These are phyloP conservation scores for Apiotrichum veenhuisii DNA, from an alignment of 1,284 basidiomycete species.

Conservation along the genomic window DNA sequence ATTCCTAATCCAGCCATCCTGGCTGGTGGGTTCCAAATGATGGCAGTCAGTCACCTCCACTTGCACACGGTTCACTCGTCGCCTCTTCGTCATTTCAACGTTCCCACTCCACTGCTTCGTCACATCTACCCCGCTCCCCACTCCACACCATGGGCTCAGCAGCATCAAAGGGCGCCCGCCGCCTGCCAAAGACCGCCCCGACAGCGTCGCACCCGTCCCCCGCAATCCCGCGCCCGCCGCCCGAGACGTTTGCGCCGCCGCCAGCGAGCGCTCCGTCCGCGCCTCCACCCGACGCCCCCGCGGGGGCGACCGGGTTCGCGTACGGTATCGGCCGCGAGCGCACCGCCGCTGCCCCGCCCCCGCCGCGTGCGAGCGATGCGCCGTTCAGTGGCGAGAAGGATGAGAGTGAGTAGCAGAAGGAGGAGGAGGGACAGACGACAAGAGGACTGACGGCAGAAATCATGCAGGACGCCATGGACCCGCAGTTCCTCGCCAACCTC, in stretches of 20 bases:
- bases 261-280: not conserved
- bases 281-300: too few species aligned
- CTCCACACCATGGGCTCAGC: conserved; percentile 60
- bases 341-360: not conserved
- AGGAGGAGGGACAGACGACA: too few species aligned
- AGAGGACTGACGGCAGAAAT: conserved; percentile 55
- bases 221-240: conserved; percentile 4
- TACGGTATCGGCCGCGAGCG: conserved; percentile 5
- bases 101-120: not conserved
- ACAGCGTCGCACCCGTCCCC: conserved; percentile 5
- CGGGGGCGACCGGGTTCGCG: not conserved
- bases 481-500: conserved; percentile 70
- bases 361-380: not conserved
- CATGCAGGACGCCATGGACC: conserved; percentile 65
- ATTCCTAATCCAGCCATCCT: not conserved
- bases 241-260: conserved; percentile 11
- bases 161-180: conserved; percentile 64
- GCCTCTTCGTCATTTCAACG: not conserved
- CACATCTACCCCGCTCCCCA: not conserved
- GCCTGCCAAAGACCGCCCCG: conserved; percentile 56
- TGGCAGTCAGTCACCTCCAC: not conserved
- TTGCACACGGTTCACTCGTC: not conserved
- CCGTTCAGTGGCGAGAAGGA: conserved; percentile 46
- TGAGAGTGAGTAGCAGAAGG: conserved; percentile 42
- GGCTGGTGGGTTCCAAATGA: too few species aligned